These are phyloP conservation scores for Pseudogymnoascus sp. DNA, from an alignment of 2,329 filamentous ascomycete species.

Conservation along the genomic window DNA sequence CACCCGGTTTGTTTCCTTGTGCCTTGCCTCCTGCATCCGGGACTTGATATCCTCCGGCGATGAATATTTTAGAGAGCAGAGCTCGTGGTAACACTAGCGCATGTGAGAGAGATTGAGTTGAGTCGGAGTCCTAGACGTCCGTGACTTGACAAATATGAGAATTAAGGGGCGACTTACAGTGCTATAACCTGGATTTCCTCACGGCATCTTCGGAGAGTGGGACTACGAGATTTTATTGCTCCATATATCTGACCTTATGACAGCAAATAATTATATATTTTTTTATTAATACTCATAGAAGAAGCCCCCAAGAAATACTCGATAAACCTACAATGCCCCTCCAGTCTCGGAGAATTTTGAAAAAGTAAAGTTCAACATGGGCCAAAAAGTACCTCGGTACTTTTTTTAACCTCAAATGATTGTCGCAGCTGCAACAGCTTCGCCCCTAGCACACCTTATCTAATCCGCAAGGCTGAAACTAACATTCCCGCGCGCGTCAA, in stretches of 20 bases:
- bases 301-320: background rate
- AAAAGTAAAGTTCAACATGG: background rate
- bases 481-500: background rate
- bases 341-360: background rate
- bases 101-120: background rate
- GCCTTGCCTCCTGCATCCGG: background rate
- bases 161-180: background rate
- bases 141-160: background rate
- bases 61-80: background rate
- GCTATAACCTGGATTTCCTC: background rate
- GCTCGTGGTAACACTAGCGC: background rate
- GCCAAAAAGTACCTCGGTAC: background rate
- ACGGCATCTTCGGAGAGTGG: background rate
- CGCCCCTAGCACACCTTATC: background rate
- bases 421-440: background rate
- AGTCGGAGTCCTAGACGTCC: background rate
- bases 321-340: background rate
- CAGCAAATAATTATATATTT: background rate
- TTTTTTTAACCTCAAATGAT: background rate
- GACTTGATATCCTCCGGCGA: background rate
- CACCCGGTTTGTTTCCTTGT: background rate
- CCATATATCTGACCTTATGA: background rate
- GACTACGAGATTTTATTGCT: background rate
- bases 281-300: background rate
- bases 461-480: constrained; percentile 4